A percentile compares a stretch with the other conserved stretches of the same genome.
Evolutionary conservation across 208 protist genomes (phyloP).

Genomic region (Leishmania martiniquensis): DNA sequence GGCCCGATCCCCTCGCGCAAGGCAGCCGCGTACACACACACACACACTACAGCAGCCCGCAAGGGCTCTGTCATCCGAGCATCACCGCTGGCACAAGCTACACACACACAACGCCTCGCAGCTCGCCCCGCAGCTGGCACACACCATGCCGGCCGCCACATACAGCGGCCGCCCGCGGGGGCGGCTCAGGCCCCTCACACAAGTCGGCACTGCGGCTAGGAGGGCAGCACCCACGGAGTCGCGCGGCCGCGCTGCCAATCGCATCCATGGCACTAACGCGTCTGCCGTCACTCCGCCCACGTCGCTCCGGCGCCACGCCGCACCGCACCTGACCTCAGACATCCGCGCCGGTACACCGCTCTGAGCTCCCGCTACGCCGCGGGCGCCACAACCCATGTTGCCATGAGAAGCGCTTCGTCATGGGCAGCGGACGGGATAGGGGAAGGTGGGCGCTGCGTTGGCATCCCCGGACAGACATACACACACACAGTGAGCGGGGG

Average conservation of each 20-base stretch:
- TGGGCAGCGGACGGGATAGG: neutral
- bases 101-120: neutral
- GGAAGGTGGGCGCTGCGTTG: neutral
- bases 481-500: too few species aligned
- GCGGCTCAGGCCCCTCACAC: neutral
- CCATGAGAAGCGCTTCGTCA: neutral
- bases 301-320: neutral
- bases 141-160: neutral
- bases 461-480: neutral
- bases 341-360: neutral
- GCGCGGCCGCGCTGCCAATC: neutral
- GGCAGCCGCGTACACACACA: neutral
- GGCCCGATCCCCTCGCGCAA: neutral
- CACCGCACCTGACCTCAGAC: neutral
- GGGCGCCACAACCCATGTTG: neutral
- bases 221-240: neutral
- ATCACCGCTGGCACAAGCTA: neutral
- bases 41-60: neutral
- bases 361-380: neutral
- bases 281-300: neutral
- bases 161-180: neutral
- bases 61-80: neutral
- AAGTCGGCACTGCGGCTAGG: neutral
- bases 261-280: neutral
- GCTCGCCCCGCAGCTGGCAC: neutral